Percentiles rank a stretch among this genome's conserved stretches.
These are phyloP conservation scores for Sarocladium kiliense DNA, from an alignment of 2,329 filamentous ascomycete species.

Conservation along the genomic window DNA sequence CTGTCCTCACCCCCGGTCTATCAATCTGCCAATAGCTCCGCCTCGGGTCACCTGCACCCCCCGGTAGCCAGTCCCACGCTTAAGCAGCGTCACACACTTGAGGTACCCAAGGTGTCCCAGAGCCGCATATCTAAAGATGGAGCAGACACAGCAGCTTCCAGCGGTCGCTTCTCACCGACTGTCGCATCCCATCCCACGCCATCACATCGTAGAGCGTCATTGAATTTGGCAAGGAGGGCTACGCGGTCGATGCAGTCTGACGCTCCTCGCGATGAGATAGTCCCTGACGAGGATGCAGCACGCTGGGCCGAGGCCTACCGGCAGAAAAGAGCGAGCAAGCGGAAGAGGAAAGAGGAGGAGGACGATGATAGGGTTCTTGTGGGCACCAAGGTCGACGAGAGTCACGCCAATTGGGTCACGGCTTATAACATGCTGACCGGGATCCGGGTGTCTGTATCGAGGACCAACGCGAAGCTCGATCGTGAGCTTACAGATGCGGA, in stretches of 20 bases:
- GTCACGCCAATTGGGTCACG: conserved; percentile 94
- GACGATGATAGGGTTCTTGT: conserved; percentile 94
- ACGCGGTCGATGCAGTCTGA: conserved; percentile 86
- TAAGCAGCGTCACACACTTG: conserved; percentile 81
- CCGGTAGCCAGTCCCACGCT: conserved; percentile 44
- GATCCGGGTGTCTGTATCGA: conserved; percentile 92
- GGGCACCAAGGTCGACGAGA: conserved; percentile 95
- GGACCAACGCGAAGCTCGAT: conserved; percentile 95
- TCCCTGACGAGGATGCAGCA: conserved; percentile 83
- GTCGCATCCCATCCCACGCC: conserved; percentile 45
- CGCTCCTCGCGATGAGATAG: conserved; percentile 73
- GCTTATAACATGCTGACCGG: conserved; percentile 99
- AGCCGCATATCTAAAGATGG: conserved; percentile 69
- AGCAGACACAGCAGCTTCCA: conserved; percentile 60
- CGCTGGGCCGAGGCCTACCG: conserved; percentile 91
- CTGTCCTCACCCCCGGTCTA: conserved; percentile 62
- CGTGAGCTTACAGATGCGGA: conserved; percentile 84
- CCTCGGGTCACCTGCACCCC: conserved; percentile 48
- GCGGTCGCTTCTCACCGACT: conserved; percentile 75
- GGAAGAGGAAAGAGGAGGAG: conserved; percentile 75
- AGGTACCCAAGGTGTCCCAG: conserved; percentile 69
- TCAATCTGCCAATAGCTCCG: conserved; percentile 34
- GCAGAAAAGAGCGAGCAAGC: conserved; percentile 85
- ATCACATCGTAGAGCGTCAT: conserved; percentile 63
- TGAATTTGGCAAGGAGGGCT: conserved; percentile 72